phyloP scores from a whole-genome alignment of 2,329 filamentous ascomycete species.

The Alternaria brassicae region DNA sequence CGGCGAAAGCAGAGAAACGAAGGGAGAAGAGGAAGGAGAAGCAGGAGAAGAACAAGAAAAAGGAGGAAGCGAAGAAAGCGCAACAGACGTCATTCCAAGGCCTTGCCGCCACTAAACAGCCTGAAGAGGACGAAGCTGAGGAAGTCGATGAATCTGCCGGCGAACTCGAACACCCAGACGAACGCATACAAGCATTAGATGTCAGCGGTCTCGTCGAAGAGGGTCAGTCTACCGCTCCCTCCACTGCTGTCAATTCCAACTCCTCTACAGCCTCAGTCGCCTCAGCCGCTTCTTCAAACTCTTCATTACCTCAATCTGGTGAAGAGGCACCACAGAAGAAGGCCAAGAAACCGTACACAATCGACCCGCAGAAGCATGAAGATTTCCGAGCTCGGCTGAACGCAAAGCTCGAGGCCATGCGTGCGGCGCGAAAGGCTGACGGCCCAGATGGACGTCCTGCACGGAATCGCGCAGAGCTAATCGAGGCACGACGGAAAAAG shows the following conservation, averaged over 20 bases:
- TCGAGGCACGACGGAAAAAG: conserved; percentile 87
- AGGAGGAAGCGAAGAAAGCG: conserved; percentile 40
- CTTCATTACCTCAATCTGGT: conserved; percentile 52
- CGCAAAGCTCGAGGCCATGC: conserved; percentile 82
- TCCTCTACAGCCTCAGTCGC: conserved; percentile 52
- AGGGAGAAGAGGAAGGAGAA: conserved; percentile 57
- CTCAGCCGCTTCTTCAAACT: conserved; percentile 56
- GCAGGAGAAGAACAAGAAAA: conserved; percentile 50
- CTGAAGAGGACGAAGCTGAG: conserved; percentile 35
- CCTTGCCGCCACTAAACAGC: conserved; percentile 29
- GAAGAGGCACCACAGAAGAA: conserved; percentile 35
- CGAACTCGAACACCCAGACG: conserved; percentile 37
- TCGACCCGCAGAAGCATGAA: conserved; percentile 65
- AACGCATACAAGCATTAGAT: conserved; percentile 45
- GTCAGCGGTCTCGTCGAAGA: conserved; percentile 49
- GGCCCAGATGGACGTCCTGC: conserved; percentile 81
- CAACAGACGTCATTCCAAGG: conserved; percentile 40
- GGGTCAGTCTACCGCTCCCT: conserved; percentile 43
- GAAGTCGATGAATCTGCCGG: conserved; percentile 31
- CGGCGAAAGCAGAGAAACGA: conserved; percentile 55
- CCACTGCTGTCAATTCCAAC: conserved; percentile 44
- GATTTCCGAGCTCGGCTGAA: conserved; percentile 79
- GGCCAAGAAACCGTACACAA: conserved; percentile 42
- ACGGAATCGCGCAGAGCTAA: conserved; percentile 86
- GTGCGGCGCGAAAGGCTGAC: conserved; percentile 86